Conservation (phyloP, 192 early-diverging fungal species). For the Backusella liffmaniae region DNA sequence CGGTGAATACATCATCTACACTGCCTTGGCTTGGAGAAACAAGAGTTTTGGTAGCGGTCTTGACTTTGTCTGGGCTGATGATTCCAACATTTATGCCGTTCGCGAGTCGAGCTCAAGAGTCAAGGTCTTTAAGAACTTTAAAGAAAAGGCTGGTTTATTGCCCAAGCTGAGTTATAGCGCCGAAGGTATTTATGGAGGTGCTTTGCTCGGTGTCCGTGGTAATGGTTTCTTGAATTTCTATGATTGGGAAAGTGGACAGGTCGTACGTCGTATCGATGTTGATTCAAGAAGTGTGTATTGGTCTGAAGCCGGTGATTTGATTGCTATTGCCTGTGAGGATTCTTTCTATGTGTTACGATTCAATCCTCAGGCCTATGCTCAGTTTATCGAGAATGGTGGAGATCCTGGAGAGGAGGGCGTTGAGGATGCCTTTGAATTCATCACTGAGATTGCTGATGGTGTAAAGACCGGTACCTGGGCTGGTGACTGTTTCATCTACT, state of each 20-base stretch:
- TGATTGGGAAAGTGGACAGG: slow-evolving; percentile 94
- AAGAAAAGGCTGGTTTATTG: slow-evolving; percentile 77
- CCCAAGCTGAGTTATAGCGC: slow-evolving; percentile 75
- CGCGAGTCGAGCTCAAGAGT: slow-evolving; percentile 91
- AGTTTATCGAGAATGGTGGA: slow-evolving; percentile 67
- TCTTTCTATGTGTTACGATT: slow-evolving; percentile 94
- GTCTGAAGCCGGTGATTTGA: slow-evolving; percentile 92
- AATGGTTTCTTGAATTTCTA: slow-evolving; percentile 90
- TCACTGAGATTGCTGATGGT: slow-evolving; percentile 89
- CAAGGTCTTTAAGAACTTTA: slow-evolving; percentile 93
- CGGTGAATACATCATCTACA: slow-evolving; percentile 99
- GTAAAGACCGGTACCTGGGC: slow-evolving; percentile 96
- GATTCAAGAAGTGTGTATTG: slow-evolving; percentile 88
- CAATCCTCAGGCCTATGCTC: slow-evolving; percentile 81
- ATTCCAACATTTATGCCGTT: slow-evolving; percentile 96
- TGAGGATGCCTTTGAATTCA: slow-evolving; percentile 94
- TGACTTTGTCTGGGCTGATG: slow-evolving; percentile 97
- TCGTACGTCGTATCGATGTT: slow-evolving; percentile 94
- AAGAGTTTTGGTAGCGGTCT: slow-evolving; percentile 95
- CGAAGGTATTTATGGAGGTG: slow-evolving; percentile 94
- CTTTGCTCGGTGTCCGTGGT: slow-evolving; percentile 84
- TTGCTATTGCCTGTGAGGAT: slow-evolving; percentile 92
- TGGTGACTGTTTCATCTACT: slow-evolving; percentile 99
- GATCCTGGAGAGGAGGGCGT: slow-evolving; percentile 88
- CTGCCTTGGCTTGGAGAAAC: slow-evolving; percentile 99